Percentiles rank a stretch among this genome's conserved stretches.
Conservation (phyloP, 352 stramenopile species). For the Thalassiosira mediterranea region DNA sequence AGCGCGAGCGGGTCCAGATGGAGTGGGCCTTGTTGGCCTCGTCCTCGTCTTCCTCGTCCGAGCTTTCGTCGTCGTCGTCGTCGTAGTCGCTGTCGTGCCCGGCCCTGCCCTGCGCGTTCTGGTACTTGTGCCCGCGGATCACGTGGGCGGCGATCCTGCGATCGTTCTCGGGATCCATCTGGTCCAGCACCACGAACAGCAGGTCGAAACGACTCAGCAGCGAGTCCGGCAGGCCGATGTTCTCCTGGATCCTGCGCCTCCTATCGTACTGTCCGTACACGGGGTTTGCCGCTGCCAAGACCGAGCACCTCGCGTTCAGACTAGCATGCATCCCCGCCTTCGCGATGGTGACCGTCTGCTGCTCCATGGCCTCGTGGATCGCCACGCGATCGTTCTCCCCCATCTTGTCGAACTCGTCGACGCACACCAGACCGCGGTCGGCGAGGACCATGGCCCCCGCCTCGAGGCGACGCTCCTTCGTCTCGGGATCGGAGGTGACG, state of each 20-base stretch:
- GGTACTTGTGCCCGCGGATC: slow-evolving; percentile 95
- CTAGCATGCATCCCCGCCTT: slow-evolving; percentile 99
- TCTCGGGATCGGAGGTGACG: slow-evolving; percentile 94
- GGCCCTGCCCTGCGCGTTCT: slow-evolving; percentile 86
- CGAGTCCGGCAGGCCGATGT: slow-evolving; percentile 99
- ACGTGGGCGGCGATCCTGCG: slow-evolving; percentile 97
- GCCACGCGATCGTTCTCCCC: slow-evolving; percentile 95
- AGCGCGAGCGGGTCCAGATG: slow-evolving; percentile 66
- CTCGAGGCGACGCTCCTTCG: slow-evolving; percentile 89
- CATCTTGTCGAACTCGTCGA: slow-evolving; percentile 95
- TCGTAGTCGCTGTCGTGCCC: slow-evolving; percentile 85
- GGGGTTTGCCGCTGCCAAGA: slow-evolving; percentile 98
- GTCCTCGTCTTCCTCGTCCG: slow-evolving; percentile 42
- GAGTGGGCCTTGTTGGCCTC: slow-evolving; percentile 58
- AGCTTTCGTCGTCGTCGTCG: slow-evolving; percentile 79
- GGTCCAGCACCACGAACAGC: slow-evolving; percentile 99
- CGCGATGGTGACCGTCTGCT: slow-evolving; percentile 99
- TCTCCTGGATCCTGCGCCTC: slow-evolving; percentile 96
- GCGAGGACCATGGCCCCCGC: slow-evolving; percentile 99
- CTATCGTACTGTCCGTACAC: slow-evolving; percentile 99
- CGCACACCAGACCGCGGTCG: slow-evolving; percentile 98
- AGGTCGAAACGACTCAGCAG: slow-evolving; percentile 99
- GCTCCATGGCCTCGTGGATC: slow-evolving; percentile 99
- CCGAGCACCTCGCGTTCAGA: slow-evolving; percentile 98
- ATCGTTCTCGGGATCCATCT: slow-evolving; percentile 93